phyloP scores from a whole-genome alignment of 2,329 filamentous ascomycete species.

The Verticillium klebahnii region DNA sequence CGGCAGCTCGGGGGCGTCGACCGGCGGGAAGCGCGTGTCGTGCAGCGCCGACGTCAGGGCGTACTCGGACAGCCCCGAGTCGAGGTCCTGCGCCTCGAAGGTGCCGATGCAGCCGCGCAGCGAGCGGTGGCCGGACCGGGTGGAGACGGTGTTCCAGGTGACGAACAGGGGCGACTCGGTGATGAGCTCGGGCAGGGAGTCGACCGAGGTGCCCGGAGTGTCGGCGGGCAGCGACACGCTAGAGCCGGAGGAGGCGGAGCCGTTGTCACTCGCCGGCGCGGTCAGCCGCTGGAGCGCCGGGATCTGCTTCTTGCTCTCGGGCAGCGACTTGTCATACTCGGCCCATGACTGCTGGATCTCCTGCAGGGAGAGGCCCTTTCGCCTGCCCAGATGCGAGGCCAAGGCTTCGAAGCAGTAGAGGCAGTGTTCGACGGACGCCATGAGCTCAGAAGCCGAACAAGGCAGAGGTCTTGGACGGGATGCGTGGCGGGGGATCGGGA shows the following conservation, averaged over 20 bases:
- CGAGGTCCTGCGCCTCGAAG: constrained; percentile 73
- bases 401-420: constrained; percentile 91
- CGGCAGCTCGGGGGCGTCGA: constrained; percentile 50
- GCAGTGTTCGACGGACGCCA: constrained; percentile 85
- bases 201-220: constrained; percentile 39
- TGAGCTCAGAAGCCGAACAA: constrained; percentile 29
- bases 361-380: constrained; percentile 60
- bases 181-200: constrained; percentile 30
- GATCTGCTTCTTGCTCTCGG: constrained; percentile 29
- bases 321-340: constrained; percentile 28
- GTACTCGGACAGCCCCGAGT: constrained; percentile 71
- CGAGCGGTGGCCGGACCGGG: constrained; percentile 50
- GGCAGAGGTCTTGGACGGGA: not conserved
- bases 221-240: constrained; percentile 31
- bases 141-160: constrained; percentile 79
- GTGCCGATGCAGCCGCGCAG: constrained; percentile 96
- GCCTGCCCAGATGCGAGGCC: constrained; percentile 66
- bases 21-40: constrained; percentile 58
- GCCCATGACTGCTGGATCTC: constrained; percentile 65
- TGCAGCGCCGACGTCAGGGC: constrained; percentile 72
- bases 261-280: constrained; percentile 19
- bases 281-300: constrained; percentile 39
- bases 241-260: constrained; percentile 28
- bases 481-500: not conserved
- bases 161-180: constrained; percentile 77